Evolutionary conservation across 1,139 yeast species (phyloP), one percentile per base, ranked within the genome.

Genomic region (Blastobotrys indianensis): DNA sequence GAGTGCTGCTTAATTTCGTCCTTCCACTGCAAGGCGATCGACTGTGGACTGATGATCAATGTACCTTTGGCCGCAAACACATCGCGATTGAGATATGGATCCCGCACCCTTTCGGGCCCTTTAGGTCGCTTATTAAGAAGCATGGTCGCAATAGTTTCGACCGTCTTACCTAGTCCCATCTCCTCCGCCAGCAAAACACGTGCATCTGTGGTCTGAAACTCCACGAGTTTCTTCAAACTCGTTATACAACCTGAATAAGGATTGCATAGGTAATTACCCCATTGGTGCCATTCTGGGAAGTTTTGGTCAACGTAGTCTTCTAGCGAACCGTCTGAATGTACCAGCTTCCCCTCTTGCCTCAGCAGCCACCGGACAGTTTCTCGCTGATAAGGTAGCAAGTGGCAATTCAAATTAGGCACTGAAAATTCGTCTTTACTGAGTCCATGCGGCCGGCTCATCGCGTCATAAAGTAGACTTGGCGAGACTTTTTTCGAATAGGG

Each of bases 161-260:
- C 81, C 0, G 97, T 90, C 61, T 92, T 92, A 0, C 98, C 98
- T 4, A 92, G 72, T 0, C 98, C 97, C 98, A 92, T 92, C 64
- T 92, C 97, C 60, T 90, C 97, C 1, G 94, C 84, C 34, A 90
- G 63, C 7, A 90, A 66, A 0, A 92, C 95, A 42, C 42, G 51
- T 1, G 42, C 46, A 16, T 35, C 37, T 20, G 3, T 37, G 16
- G 29, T 2, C 11, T 6, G 28, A 3, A 33, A 16, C 11, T n/a
- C 8, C 4, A 28, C 29, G 3, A 38, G 28, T 28, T 11, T 16
- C 25, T 13, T 15, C 15, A 43, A 53, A 5, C 43, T 44, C 29
- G 59, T 50, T 1, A 64, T 50, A 7, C 55, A 45, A 11, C 67
- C 61, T 13, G 54, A 44, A 37, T 59, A 60, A 1, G 67, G 67